These are phyloP conservation scores for Teunomyces atbi DNA, from an alignment of 805 yeast species.

Conservation along the genomic window DNA sequence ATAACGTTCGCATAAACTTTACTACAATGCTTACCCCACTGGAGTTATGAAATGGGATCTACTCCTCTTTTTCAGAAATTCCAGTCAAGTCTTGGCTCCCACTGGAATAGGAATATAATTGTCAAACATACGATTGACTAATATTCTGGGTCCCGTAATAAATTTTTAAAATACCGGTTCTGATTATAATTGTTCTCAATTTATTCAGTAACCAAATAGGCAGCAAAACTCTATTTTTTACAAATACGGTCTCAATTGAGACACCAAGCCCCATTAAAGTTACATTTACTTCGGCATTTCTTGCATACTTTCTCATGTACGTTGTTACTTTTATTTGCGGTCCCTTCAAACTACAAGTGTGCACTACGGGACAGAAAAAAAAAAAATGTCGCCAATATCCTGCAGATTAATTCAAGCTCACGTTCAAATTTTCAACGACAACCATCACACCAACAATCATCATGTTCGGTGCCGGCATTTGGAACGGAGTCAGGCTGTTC, in stretches of 20 bases:
- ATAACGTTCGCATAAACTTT: background rate
- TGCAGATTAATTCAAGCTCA: background rate
- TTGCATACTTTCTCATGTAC: background rate
- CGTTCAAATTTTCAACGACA: background rate
- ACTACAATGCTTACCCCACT: background rate
- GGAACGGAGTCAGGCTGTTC: constrained; percentile 4
- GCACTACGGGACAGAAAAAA: background rate
- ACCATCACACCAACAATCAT: constrained; percentile 4
- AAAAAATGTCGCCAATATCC: background rate
- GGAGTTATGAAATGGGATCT: too few relatives aligned
- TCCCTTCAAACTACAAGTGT: background rate
- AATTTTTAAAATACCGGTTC: background rate
- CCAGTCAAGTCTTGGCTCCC: too few relatives aligned
- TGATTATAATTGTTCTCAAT: background rate
- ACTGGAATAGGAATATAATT: too few relatives aligned
- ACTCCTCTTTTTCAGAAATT: too few relatives aligned
- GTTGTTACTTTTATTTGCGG: background rate
- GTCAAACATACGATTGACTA: too few relatives aligned
- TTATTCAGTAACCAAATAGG: background rate
- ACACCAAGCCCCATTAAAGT: background rate
- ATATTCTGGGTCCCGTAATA: background rate
- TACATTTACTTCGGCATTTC: background rate
- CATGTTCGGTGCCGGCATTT: constrained; percentile 6
- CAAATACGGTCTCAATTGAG: background rate
- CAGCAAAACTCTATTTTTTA: background rate